These are phyloP conservation scores for Phytophthora boehmeriae DNA, from an alignment of 352 stramenopile species.

Conservation along the genomic window DNA sequence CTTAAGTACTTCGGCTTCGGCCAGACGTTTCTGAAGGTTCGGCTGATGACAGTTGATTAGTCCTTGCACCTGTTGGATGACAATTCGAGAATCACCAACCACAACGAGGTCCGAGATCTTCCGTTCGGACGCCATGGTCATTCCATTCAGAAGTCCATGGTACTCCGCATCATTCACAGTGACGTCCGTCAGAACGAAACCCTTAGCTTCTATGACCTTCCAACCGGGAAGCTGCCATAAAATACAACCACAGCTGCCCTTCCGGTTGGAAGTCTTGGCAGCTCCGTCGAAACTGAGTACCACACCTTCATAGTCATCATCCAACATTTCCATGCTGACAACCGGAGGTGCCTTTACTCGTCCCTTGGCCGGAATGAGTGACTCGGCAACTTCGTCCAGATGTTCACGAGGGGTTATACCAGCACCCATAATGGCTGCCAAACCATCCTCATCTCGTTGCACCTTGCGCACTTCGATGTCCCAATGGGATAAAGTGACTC, in stretches of 20 bases:
- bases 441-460: too few species aligned
- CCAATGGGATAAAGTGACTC: too few species aligned
- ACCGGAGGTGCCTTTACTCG: too few species aligned
- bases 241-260: background rate
- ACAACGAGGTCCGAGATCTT: background rate
- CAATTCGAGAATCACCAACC: background rate
- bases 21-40: background rate
- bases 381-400: too few species aligned
- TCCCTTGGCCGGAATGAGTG: too few species aligned
- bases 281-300: too few species aligned
- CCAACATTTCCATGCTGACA: too few species aligned
- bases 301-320: too few species aligned
- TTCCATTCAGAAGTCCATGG: conserved; percentile 1
- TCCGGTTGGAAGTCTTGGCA: too few species aligned
- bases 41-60: conserved; percentile 6
- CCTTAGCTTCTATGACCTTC: background rate
- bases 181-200: background rate
- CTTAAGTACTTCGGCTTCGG: background rate
- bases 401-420: too few species aligned
- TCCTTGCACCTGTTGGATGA: conserved; percentile 1
- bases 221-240: conserved; percentile 1
- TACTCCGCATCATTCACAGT: conserved; percentile 11
- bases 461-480: too few species aligned
- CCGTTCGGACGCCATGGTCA: background rate
- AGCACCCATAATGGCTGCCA: too few species aligned